Evolutionary conservation across 2,329 filamentous ascomycete species (phyloP).

Genomic region (Orbilia javanica): DNA sequence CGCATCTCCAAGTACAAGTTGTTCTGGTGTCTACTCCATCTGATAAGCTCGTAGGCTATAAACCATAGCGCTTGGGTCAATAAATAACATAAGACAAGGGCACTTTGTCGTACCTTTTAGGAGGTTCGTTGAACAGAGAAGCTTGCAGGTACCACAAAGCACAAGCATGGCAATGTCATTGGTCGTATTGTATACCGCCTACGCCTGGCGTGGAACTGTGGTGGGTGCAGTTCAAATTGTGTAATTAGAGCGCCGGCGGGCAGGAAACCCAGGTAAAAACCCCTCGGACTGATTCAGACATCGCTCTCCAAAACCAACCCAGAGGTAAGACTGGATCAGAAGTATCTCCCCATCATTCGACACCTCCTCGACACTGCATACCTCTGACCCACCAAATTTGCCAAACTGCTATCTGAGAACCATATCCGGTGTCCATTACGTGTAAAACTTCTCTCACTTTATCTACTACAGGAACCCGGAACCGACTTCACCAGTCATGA

Average conservation of each 20-base stretch:
- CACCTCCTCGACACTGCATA: no score
- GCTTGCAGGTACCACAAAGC: not conserved
- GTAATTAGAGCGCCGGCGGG: no score
- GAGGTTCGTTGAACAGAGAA: no score
- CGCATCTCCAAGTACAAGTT: not conserved
- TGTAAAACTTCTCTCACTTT: not conserved
- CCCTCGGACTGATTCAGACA: no score
- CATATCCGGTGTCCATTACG: not conserved
- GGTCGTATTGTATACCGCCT: not conserved
- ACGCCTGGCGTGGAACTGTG: not conserved
- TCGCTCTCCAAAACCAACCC: no score
- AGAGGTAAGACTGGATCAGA: no score
- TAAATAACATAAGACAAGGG: not conserved
- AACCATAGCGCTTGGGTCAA: no score
- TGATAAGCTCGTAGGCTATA: not conserved
- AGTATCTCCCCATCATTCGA: not conserved
- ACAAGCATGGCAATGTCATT: not conserved
- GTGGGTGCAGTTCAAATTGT: no score
- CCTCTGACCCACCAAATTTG: not conserved
- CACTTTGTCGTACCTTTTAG: no score
- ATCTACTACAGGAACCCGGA: not conserved
- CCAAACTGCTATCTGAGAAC: not conserved
- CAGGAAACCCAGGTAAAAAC: no score
- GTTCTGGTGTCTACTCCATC: not conserved
- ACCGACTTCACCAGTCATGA: conserved; percentile 7